These are phyloP conservation scores for Platanthera zijinensis DNA, from an alignment of 106 monocot genomes.

Conservation along the genomic window DNA sequence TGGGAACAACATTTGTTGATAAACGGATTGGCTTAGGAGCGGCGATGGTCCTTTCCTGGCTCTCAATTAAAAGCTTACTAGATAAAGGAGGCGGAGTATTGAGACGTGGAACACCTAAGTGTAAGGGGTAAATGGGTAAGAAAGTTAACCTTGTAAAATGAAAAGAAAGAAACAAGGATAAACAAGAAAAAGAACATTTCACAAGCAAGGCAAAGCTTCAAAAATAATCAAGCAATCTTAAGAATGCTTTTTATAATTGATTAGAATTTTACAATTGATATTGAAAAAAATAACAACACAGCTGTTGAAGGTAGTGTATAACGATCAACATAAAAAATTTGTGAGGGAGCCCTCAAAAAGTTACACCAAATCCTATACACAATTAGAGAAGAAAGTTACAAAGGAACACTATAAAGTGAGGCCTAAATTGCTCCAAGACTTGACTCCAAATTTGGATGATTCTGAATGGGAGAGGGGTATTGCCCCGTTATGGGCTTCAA, in stretches of 20 bases:
- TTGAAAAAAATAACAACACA: too few relatives aligned
- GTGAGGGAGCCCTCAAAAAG: too few relatives aligned
- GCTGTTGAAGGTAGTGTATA: too few relatives aligned
- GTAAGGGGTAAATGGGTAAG: background rate
- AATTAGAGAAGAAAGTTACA: too few relatives aligned
- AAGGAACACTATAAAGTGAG: too few relatives aligned
- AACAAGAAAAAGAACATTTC: background rate
- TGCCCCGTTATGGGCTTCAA: too few relatives aligned
- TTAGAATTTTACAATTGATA: too few relatives aligned
- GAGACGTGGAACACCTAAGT: constrained; percentile 79
- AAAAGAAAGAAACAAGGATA: background rate
- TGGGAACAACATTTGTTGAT: constrained; percentile 30
- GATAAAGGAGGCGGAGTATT: constrained; percentile 88
- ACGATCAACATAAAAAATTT: too few relatives aligned
- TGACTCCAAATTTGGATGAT: too few relatives aligned
- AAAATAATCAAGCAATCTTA: background rate
- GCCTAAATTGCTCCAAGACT: too few relatives aligned
- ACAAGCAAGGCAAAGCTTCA: background rate
- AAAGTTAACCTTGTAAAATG: background rate
- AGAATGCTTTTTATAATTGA: background rate
- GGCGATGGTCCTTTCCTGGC: constrained; percentile 42
- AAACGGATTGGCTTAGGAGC: constrained; percentile 72
- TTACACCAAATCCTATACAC: too few relatives aligned
- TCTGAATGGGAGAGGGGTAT: too few relatives aligned
- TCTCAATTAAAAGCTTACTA: constrained; percentile 34